phyloP scores from a whole-genome alignment of 345 rosid species.

The Euclidium syriacum region DNA sequence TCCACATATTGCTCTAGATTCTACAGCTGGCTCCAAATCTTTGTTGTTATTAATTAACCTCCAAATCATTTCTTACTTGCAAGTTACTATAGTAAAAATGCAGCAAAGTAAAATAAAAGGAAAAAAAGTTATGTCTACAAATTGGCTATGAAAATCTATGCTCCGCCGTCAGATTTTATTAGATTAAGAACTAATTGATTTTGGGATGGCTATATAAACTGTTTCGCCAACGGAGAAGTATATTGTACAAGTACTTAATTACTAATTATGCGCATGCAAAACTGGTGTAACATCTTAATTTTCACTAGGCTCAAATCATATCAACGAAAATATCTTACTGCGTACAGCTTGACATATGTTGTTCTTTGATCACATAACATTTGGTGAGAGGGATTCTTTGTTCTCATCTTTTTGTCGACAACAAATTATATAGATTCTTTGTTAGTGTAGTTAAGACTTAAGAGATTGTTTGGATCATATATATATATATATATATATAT shows the following conservation, averaged over 20 bases:
- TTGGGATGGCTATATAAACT: not conserved
- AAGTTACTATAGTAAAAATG: not conserved
- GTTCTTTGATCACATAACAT: not conserved
- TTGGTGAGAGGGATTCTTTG: not conserved
- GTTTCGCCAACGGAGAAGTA: not conserved
- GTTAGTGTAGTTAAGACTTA: too few species aligned
- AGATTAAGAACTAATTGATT: not conserved
- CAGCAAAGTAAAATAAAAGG: too few species aligned
- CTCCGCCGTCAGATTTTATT: not conserved
- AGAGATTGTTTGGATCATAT: not conserved
- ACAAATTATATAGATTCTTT: too few species aligned
- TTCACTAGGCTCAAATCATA: not conserved
- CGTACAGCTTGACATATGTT: not conserved
- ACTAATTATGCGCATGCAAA: not conserved
- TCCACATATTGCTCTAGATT: conserved; percentile 23
- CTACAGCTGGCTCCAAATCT: conserved; percentile 23
- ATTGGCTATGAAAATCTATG: not conserved
- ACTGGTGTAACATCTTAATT: not conserved
- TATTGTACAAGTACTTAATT: not conserved
- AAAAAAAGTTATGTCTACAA: not conserved
- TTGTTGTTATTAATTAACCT: not conserved
- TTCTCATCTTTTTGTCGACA: too few species aligned
- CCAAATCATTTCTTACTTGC: not conserved
- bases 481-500: too few species aligned
- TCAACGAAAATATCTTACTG: not conserved